A percentile compares a stretch with the other conserved stretches of the same genome.
These are phyloP conservation scores for Penicillium sp. DNA, from an alignment of 2,329 filamentous ascomycete species.

Conservation along the genomic window DNA sequence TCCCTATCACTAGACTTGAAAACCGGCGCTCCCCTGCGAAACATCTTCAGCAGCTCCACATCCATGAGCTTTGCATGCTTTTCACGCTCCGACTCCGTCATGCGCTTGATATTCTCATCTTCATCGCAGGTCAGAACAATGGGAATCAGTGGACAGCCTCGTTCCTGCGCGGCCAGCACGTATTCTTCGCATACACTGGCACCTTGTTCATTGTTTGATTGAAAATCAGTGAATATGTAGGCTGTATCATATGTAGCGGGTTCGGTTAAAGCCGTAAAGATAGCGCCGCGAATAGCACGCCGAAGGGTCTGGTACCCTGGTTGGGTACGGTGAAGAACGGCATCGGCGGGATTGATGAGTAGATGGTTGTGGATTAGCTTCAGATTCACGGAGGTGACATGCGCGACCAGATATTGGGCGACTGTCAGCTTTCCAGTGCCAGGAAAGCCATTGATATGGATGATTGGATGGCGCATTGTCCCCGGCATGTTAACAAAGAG, in stretches of 20 bases:
- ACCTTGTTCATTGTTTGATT: not conserved
- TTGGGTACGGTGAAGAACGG: not conserved
- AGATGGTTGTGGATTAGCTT: not conserved
- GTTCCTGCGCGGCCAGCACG: not conserved
- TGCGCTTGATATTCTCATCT: not conserved
- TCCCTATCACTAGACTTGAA: too few species aligned
- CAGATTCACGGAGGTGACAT: not conserved
- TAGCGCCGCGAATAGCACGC: not conserved
- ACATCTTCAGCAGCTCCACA: too few species aligned
- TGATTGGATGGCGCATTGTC: too few species aligned
- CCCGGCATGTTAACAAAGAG: too few species aligned
- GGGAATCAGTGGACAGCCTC: not conserved
- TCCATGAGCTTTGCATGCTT: not conserved
- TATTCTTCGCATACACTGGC: not conserved
- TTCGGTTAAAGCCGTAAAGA: not conserved
- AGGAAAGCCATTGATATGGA: not conserved
- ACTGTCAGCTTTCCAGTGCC: not conserved
- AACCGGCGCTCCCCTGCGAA: too few species aligned
- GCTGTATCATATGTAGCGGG: not conserved
- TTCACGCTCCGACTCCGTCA: not conserved
- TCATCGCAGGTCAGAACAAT: not conserved
- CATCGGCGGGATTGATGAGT: not conserved
- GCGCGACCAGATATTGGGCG: not conserved
- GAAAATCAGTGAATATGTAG: not conserved
- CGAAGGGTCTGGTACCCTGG: not conserved